Evolutionary conservation across 306 rosid species (phyloP).

Genomic region (Arachis hypogaea): DNA sequence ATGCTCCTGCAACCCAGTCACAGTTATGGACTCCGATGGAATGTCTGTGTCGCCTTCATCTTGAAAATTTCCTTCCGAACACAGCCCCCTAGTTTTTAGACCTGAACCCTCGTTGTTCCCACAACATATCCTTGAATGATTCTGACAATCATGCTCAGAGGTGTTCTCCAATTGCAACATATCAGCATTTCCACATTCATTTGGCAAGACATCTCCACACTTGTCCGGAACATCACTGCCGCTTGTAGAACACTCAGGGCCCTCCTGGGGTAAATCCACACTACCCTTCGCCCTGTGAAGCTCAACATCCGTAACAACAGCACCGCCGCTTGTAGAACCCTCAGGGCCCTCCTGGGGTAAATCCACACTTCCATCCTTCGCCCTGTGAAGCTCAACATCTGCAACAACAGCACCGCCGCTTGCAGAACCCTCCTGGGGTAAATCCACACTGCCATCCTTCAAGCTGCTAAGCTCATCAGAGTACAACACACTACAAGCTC

Average conservation of each 20-base stretch:
- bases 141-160: conserved; percentile 38
- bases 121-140: conserved; percentile 36
- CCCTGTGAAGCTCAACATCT: conserved; percentile 1
- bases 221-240: conserved; percentile 37
- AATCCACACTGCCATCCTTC: conserved; percentile 36
- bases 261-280: not conserved
- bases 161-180: conserved; percentile 34
- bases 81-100: conserved; percentile 23
- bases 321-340: conserved; percentile 37
- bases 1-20: conserved; percentile 34
- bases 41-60: conserved; percentile 43
- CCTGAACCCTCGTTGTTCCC: conserved; percentile 40
- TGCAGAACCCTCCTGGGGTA: conserved; percentile 39
- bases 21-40: conserved; percentile 34
- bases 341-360: not conserved
- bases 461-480: conserved; percentile 36
- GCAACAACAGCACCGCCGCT: conserved; percentile 33
- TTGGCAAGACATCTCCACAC: conserved; percentile 38
- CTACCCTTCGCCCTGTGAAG: too few relatives aligned
- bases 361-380: too few relatives aligned
- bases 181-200: conserved; percentile 47
- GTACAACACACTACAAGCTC: conserved; percentile 39
- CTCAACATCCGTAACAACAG: conserved; percentile 23
- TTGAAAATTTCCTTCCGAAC: conserved; percentile 38
- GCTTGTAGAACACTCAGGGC: conserved; percentile 37